Percentiles rank a stretch among this genome's conserved stretches.
phyloP scores from a whole-genome alignment of 176 grass and related monocot species.

The Eleusine coracana region DNA sequence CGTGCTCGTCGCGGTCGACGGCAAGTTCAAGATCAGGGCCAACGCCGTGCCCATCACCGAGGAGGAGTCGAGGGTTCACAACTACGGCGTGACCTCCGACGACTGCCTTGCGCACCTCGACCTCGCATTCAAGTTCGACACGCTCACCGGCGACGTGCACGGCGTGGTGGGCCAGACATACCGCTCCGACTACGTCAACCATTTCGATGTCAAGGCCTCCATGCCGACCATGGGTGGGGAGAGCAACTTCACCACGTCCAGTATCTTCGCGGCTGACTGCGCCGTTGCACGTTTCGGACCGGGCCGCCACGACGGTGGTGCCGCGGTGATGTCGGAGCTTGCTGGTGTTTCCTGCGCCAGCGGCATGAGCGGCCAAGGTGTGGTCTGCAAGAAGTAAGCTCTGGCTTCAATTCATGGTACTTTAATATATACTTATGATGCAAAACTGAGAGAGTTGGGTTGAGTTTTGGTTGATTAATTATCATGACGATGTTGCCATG shows the following conservation, averaged over 20 bases:
- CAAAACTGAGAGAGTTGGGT: background rate
- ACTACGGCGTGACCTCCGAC: conserved; percentile 34
- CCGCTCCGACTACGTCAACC: conserved; percentile 49
- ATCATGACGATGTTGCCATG: too few relatives aligned
- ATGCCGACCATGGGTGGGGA: conserved; percentile 66
- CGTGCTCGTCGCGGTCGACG: conserved; percentile 35
- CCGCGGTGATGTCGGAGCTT: conserved; percentile 14
- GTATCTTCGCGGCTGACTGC: conserved; percentile 52
- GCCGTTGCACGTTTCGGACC: conserved; percentile 20
- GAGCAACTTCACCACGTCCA: conserved; percentile 40
- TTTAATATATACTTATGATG: too few relatives aligned
- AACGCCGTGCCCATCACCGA: conserved; percentile 57
- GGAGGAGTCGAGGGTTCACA: conserved; percentile 57
- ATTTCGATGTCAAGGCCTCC: conserved; percentile 38
- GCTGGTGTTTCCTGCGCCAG: conserved; percentile 1
- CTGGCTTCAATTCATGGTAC: background rate
- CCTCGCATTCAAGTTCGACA: conserved; percentile 59
- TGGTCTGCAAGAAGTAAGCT: conserved; percentile 39
- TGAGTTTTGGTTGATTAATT: background rate
- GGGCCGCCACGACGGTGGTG: background rate
- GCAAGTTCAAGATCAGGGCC: conserved; percentile 45
- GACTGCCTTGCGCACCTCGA: conserved; percentile 65
- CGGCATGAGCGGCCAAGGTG: background rate
- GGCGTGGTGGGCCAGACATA: conserved; percentile 67
- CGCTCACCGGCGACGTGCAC: conserved; percentile 52